A percentile compares a stretch with the other conserved stretches of the same genome.
These are phyloP conservation scores for Candida qinlingensis DNA, from an alignment of 805 yeast genomes.

Conservation along the genomic window DNA sequence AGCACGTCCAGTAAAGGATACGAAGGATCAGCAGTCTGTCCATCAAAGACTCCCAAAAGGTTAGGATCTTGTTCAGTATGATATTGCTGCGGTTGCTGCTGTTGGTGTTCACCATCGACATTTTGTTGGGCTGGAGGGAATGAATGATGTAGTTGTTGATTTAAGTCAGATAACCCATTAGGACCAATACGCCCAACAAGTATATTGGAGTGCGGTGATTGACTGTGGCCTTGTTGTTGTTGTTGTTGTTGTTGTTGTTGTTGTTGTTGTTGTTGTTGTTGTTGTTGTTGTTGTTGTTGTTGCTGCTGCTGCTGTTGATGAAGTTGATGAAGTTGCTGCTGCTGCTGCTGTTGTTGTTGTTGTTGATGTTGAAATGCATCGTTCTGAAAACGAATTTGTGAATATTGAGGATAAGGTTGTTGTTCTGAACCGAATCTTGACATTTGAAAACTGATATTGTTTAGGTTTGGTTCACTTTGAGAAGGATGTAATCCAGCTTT, in stretches of 20 bases:
- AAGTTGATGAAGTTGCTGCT: constrained; percentile 1
- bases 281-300: constrained; percentile 9
- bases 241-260: constrained; percentile 1
- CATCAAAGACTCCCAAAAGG: constrained; percentile 1
- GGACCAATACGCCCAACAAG: neutral
- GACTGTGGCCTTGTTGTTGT: neutral
- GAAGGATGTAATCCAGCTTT: neutral
- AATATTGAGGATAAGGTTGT: neutral
- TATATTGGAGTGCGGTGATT: too few relatives aligned
- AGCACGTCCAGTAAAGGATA: constrained; percentile 18
- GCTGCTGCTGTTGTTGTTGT: constrained; percentile 6
- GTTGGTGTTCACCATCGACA: neutral
- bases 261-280: constrained; percentile 1
- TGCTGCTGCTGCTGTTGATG: constrained; percentile 2
- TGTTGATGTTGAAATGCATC: constrained; percentile 4
- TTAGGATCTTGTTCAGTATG: neutral
- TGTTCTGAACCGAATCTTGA: neutral
- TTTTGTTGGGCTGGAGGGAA: neutral
- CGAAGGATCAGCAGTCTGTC: constrained; percentile 3
- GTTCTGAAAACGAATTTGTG: constrained; percentile 1
- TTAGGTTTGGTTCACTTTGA: constrained; percentile 2
- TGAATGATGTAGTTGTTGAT: neutral
- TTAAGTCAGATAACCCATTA: neutral
- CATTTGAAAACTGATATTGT: neutral
- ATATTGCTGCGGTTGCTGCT: neutral